Evolutionary conservation across 371 early-diverging fungal species (phyloP), one percentile per base, ranked within the genome.

Genomic region (Mortierella sp.): DNA sequence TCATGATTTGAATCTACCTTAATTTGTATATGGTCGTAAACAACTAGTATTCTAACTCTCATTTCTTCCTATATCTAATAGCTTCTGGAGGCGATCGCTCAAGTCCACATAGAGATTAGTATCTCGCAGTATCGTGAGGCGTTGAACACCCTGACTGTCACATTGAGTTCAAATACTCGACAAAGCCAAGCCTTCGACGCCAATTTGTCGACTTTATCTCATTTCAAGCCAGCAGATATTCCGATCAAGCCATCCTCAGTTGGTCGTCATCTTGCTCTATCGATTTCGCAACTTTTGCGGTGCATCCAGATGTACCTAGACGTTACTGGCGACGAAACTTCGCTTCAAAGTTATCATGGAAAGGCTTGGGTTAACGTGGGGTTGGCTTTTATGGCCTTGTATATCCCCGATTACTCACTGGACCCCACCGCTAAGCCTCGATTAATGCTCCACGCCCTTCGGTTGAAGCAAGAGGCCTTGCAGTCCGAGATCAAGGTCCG

Each of bases 391-490:
- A 80, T 94, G 58, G 84, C 86, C 9, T 85, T 89, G 0, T 94
- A 93, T 64, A 87, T 94, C 45, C 94, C 96, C 3, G 91, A 91
- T 47, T 90, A 93, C 50, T 94, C 96, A 0, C 84, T 92, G 57
- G 96, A 95, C 76, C 95, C 96, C 13, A 92, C 93, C 0, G 88
- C 91, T 13, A 90, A 91, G 66, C 89, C 92, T 13, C 87, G 89
- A 43, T 81, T 92, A 40, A 92, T 88, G 73, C 86, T 90, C 11
- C 83, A 90, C 24, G 83, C 92, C 21, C 71, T 92, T 22, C 76
- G 77, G 33, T 65, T 81, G 64, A 86, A 88, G 58, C 85, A 89
- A 43, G 75, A 86, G 32, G 59, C 84, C 1, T 72, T 89, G 16
- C 38, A 71, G n/a, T 71, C 84, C 11, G 87, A 86, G 65, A 86